Conservation (phyloP, 2,329 filamentous ascomycete genomes). For the Talaromyces sp. region DNA sequence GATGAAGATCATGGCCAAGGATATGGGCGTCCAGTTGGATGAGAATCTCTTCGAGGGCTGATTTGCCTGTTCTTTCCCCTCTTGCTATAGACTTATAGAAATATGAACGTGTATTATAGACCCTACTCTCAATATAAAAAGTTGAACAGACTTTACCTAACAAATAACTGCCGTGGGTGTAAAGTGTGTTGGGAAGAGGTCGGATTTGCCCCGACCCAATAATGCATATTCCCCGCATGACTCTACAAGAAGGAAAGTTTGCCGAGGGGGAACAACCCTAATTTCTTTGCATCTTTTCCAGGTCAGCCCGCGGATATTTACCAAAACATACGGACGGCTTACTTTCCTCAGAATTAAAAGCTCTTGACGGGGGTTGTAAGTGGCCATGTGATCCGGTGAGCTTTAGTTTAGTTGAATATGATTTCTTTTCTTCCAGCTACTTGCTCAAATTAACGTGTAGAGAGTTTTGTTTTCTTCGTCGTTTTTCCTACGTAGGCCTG, state of each 20-base stretch:
- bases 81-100: conserved; percentile 5
- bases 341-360: neutral
- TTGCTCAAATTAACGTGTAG: no score
- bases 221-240: neutral
- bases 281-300: neutral
- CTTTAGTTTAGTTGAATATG: neutral
- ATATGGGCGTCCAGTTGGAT: conserved; percentile 87
- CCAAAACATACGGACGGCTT: neutral
- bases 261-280: neutral
- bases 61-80: conserved; percentile 5
- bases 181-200: neutral
- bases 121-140: conserved; percentile 13
- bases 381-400: neutral
- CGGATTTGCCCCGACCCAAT: neutral
- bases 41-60: conserved; percentile 76
- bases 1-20: conserved; percentile 84
- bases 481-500: neutral
- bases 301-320: neutral
- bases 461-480: no score
- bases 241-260: neutral
- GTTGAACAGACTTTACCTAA: neutral
- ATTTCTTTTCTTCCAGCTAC: neutral
- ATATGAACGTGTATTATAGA: conserved; percentile 9
- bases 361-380: neutral
- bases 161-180: no score